Evolutionary conservation across 148 eudicot genomes (phyloP).

Genomic region (Amaranthus hypochondriacus): DNA sequence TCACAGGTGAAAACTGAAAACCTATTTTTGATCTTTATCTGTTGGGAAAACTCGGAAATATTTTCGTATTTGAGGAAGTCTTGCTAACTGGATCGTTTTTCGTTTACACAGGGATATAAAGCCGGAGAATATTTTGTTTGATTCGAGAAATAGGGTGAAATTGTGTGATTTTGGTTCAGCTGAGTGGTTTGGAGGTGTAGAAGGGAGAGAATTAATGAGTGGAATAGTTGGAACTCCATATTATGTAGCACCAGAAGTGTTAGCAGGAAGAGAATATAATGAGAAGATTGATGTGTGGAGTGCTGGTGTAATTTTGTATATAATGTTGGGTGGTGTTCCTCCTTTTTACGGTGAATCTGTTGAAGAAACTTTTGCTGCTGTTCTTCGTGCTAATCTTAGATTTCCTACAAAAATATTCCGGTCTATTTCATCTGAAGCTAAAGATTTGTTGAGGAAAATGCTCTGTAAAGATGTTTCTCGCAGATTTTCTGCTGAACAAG

Average conservation of each 20-base stretch:
- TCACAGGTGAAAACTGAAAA: conserved; percentile 31
- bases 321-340: conserved; percentile 74
- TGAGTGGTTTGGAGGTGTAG: conserved; percentile 46
- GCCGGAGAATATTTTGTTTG: conserved; percentile 79
- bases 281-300: conserved; percentile 96
- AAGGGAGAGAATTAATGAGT: conserved; percentile 37
- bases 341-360: conserved; percentile 73
- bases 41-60: no score
- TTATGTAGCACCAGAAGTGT: conserved; percentile 91
- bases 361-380: conserved; percentile 66
- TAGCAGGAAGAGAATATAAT: conserved; percentile 59
- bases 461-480: conserved; percentile 68
- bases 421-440: conserved; percentile 64
- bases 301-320: conserved; percentile 72
- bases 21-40: no score
- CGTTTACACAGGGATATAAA: conserved; percentile 46
- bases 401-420: conserved; percentile 70
- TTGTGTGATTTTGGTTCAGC: conserved; percentile 85
- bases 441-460: conserved; percentile 89
- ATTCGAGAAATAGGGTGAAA: conserved; percentile 40
- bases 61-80: no score
- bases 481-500: conserved; percentile 77
- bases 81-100: background rate
- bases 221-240: conserved; percentile 95
- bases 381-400: conserved; percentile 62